These are phyloP conservation scores for Phytophthora chlamydospora DNA, from an alignment of 352 stramenopile genomes.

Conservation along the genomic window DNA sequence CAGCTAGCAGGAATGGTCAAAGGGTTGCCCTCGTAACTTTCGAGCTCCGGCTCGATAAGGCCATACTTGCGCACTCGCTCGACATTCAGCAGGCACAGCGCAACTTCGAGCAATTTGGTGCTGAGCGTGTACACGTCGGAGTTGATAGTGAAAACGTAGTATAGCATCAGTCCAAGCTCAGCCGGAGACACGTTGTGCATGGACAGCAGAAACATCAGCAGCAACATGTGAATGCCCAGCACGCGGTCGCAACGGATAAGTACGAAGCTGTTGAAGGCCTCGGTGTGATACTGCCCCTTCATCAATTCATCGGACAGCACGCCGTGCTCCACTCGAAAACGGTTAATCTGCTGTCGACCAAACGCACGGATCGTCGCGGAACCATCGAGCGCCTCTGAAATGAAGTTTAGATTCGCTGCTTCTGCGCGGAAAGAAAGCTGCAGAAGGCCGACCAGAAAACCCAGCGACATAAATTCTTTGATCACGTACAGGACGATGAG, in stretches of 20 bases:
- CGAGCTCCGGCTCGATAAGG: constrained; percentile 36
- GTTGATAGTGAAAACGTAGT: constrained; percentile 54
- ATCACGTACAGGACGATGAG: constrained; percentile 46
- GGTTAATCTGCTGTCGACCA: constrained; percentile 34
- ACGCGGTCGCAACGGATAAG: constrained; percentile 44
- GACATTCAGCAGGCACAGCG: constrained; percentile 42
- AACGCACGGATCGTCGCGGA: constrained; percentile 45
- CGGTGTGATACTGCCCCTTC: constrained; percentile 29
- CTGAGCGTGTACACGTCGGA: constrained; percentile 45
- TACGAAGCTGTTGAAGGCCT: constrained; percentile 43
- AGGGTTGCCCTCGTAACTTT: constrained; percentile 23
- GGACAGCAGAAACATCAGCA: constrained; percentile 41
- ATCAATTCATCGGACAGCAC: constrained; percentile 42
- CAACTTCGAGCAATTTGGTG: constrained; percentile 34
- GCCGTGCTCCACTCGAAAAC: constrained; percentile 39
- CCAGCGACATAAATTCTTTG: constrained; percentile 42
- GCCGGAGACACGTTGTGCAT: constrained; percentile 40
- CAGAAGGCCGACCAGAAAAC: constrained; percentile 37
- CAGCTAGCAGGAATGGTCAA: constrained; percentile 29
- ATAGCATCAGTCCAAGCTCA: constrained; percentile 50
- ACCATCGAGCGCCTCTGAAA: constrained; percentile 48
- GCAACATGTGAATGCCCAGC: constrained; percentile 42
- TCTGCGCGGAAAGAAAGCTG: constrained; percentile 44
- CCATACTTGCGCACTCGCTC: constrained; percentile 53
- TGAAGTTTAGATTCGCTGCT: constrained; percentile 47